A percentile compares a stretch with the other conserved stretches of the same genome.
Evolutionary conservation across 257 asterid species (phyloP).

Genomic region (Jasminum sambac): DNA sequence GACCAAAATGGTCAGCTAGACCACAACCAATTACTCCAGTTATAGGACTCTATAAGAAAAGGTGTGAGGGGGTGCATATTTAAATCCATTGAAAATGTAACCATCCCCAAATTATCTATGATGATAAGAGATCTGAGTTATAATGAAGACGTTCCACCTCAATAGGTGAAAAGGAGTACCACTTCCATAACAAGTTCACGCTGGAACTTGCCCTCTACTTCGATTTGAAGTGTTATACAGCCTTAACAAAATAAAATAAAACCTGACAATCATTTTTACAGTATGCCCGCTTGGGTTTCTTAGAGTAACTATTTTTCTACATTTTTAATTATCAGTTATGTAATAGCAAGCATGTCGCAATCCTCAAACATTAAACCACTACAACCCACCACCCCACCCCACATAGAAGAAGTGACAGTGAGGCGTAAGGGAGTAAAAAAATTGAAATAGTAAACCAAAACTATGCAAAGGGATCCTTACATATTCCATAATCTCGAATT

Average conservation of each 20-base stretch:
- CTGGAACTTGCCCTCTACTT: constrained; percentile 9
- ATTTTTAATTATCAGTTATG: neutral
- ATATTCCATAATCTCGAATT: constrained; percentile 96
- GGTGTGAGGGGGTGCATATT: neutral
- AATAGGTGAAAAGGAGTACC: constrained; percentile 16
- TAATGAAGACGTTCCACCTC: constrained; percentile 1
- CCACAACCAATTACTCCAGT: neutral
- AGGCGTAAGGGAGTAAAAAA: neutral
- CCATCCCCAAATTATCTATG: neutral
- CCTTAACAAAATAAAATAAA: constrained; percentile 8
- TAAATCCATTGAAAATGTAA: neutral
- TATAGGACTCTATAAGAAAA: neutral
- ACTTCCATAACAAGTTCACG: constrained; percentile 1
- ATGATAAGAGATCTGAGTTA: neutral
- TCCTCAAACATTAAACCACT: constrained; percentile 7
- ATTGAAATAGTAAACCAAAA: constrained; percentile 18
- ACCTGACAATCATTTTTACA: constrained; percentile 2
- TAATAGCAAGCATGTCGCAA: constrained; percentile 10
- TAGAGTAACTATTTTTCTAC: neutral
- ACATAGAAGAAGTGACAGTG: constrained; percentile 2
- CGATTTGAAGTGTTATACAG: constrained; percentile 13
- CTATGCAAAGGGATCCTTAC: constrained; percentile 52
- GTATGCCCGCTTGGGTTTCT: constrained; percentile 6
- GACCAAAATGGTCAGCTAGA: neutral
- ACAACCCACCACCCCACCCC: no score